These are phyloP conservation scores for Durio zibethinus DNA, from an alignment of 345 rosid genomes.

Conservation along the genomic window DNA sequence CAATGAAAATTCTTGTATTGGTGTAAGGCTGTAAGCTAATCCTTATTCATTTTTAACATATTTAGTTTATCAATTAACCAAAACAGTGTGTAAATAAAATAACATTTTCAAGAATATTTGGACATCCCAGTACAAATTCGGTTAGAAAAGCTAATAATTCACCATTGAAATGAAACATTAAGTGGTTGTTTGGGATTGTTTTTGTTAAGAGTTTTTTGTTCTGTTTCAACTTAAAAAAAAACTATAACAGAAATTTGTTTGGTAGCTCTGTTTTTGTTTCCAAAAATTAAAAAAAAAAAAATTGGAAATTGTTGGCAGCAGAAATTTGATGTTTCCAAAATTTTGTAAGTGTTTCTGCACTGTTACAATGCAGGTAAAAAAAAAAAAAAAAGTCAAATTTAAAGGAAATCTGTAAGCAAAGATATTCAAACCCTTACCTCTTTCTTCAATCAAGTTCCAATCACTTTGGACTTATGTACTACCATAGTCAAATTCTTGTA, in stretches of 20 bases:
- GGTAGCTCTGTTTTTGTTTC: background rate
- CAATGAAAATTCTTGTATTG: background rate
- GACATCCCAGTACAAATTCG: background rate
- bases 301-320: background rate
- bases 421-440: background rate
- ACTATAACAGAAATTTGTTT: background rate
- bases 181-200: background rate
- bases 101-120: background rate
- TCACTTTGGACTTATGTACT: background rate
- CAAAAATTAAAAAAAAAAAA: background rate
- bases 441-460: background rate
- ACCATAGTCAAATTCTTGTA: background rate
- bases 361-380: background rate
- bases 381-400: background rate
- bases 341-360: background rate
- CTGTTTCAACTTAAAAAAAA: background rate
- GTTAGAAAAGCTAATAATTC: background rate
- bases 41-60: background rate
- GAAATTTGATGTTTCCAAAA: background rate
- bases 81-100: background rate
- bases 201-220: background rate
- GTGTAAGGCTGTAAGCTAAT: background rate
- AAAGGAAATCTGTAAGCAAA: background rate
- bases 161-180: background rate
- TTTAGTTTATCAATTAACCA: background rate